Conservation (phyloP, 352 stramenopile genomes). For the Globisporangium barbulae region DNA sequence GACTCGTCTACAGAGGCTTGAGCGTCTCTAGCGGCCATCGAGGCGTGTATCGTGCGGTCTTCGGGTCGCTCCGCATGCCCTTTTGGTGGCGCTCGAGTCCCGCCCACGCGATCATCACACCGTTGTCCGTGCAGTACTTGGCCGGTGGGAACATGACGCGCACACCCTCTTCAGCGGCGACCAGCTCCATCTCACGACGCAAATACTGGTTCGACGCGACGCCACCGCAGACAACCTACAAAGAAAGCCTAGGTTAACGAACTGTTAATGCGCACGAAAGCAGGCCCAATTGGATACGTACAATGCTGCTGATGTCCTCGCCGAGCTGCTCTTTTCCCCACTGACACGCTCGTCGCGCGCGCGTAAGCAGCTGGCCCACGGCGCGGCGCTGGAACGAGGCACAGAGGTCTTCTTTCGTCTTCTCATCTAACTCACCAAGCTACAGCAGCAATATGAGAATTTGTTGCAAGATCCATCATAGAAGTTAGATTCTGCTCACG, state of each 20-base stretch:
- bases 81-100: constrained; percentile 65
- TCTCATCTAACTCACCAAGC: constrained; percentile 41
- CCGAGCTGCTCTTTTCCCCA: constrained; percentile 62
- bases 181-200: constrained; percentile 72
- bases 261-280: neutral
- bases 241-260: neutral
- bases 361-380: constrained; percentile 60
- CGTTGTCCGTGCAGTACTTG: constrained; percentile 98
- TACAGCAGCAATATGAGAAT: constrained; percentile 31
- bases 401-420: constrained; percentile 87
- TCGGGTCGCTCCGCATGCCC: constrained; percentile 55
- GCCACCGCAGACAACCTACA: constrained; percentile 93
- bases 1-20: constrained; percentile 29
- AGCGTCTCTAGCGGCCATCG: constrained; percentile 76
- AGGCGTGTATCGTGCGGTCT: constrained; percentile 56
- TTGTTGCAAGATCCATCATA: neutral
- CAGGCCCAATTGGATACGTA: constrained; percentile 28
- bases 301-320: constrained; percentile 58
- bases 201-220: constrained; percentile 97
- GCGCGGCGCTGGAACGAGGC: constrained; percentile 90
- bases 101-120: constrained; percentile 96
- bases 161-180: constrained; percentile 48
- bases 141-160: constrained; percentile 49
- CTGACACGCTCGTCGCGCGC: constrained; percentile 85
- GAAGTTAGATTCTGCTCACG: neutral